Conservation (phyloP, 2,329 filamentous ascomycete species). For the Grosmannia penicillata region DNA sequence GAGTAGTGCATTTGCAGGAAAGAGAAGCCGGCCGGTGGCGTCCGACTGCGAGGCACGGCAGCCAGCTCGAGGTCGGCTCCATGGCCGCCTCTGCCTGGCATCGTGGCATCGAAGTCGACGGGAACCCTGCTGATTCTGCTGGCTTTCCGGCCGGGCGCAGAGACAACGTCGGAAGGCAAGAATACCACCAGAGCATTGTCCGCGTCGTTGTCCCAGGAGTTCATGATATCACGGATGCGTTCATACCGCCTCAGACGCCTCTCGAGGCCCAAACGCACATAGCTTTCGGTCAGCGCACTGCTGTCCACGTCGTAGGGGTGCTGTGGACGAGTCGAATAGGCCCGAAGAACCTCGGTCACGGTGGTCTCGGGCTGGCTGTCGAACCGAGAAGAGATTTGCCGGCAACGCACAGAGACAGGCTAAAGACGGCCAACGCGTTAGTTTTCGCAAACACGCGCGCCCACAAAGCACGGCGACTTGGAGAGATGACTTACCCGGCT, state of each 20-base stretch:
- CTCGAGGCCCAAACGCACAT: constrained; percentile 61
- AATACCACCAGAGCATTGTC: constrained; percentile 65
- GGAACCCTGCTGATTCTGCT: neutral
- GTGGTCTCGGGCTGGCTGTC: constrained; percentile 63
- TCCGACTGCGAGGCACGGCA: constrained; percentile 38
- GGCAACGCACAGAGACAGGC: constrained; percentile 46
- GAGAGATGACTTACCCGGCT: neutral
- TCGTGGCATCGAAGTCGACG: neutral
- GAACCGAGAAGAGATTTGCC: constrained; percentile 53
- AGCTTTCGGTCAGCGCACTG: constrained; percentile 66
- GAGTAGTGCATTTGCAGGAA: constrained; percentile 63
- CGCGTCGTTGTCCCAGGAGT: constrained; percentile 76
- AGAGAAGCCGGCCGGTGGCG: constrained; percentile 49
- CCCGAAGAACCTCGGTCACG: constrained; percentile 54
- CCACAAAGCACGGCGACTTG: neutral
- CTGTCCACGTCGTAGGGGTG: constrained; percentile 49
- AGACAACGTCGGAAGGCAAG: too few species aligned
- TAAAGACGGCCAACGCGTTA: neutral
- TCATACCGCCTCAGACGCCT: constrained; percentile 77
- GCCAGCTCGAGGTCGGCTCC: constrained; percentile 48
- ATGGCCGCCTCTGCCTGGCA: constrained; percentile 4
- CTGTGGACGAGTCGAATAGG: constrained; percentile 48
- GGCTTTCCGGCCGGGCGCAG: constrained; percentile 33
- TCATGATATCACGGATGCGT: constrained; percentile 72
- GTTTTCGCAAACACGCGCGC: constrained; percentile 13